These are phyloP conservation scores for Speleostelium caveatum DNA, from an alignment of 78 protist genomes.

Conservation along the genomic window DNA sequence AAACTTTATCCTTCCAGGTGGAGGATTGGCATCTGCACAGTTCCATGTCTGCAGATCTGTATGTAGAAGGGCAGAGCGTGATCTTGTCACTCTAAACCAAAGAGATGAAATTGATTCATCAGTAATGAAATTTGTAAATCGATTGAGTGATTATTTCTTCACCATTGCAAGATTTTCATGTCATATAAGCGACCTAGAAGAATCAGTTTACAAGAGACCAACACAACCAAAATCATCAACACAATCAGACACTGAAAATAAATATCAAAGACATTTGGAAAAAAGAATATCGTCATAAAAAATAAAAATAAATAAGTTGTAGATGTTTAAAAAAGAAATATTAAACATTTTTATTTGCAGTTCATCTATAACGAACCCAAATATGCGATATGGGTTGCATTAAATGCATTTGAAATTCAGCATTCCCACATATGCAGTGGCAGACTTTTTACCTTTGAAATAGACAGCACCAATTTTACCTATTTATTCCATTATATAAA, in stretches of 20 bases:
- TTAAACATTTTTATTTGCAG: no score
- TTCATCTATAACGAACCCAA: no score
- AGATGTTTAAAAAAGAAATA: no score
- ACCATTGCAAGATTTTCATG: constrained; percentile 85
- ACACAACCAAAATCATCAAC: neutral
- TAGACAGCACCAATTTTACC: no score
- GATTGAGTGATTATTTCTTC: constrained; percentile 91
- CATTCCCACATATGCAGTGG: no score
- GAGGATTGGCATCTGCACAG: constrained; percentile 72
- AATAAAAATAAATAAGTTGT: no score
- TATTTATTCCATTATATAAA: no score
- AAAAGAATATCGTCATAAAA: constrained; percentile 3
- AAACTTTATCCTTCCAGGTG: constrained; percentile 92
- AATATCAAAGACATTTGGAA: constrained; percentile 28
- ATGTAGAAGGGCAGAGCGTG: constrained; percentile 76
- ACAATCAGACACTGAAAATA: neutral
- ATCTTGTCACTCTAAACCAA: constrained; percentile 14
- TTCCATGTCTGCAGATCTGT: constrained; percentile 88
- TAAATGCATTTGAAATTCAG: no score
- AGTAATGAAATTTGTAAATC: constrained; percentile 46
- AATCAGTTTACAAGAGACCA: constrained; percentile 64
- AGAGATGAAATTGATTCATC: neutral
- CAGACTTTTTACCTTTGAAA: no score
- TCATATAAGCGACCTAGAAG: constrained; percentile 15
- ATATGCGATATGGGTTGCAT: no score